Conservation (phyloP, 768 basidiomycete species). For the Podaxis carcinomalis region DNA sequence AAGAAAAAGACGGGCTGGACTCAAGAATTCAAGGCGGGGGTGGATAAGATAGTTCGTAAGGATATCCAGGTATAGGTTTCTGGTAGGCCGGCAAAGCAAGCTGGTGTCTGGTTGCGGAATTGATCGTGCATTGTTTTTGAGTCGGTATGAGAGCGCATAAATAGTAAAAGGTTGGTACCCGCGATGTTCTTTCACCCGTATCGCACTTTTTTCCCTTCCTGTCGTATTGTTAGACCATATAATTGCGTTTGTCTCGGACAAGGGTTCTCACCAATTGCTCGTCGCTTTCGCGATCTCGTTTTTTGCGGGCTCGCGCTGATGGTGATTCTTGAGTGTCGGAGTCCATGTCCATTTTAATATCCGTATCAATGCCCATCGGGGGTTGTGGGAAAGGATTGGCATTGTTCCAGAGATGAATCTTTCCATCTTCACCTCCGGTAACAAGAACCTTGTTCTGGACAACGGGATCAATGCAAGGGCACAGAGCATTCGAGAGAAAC, state of each 20-base stretch:
- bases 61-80: background rate
- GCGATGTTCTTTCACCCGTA: background rate
- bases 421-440: constrained; percentile 29
- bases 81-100: background rate
- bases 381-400: background rate
- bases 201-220: constrained; percentile 6
- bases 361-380: background rate
- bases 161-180: background rate
- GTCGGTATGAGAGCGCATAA: background rate
- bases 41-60: background rate
- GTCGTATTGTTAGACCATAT: background rate
- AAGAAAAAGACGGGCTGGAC: background rate
- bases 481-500: background rate
- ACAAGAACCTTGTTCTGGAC: constrained; percentile 21
- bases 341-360: background rate
- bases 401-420: constrained; percentile 23
- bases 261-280: background rate
- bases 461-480: background rate
- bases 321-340: background rate
- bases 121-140: background rate
- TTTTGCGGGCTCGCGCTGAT: background rate
- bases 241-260: background rate
- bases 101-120: background rate
- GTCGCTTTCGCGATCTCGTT: constrained; percentile 3
- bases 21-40: background rate